Conservation (phyloP, 371 early-diverging fungal genomes). For the Dinochytrium kinnereticum region DNA sequence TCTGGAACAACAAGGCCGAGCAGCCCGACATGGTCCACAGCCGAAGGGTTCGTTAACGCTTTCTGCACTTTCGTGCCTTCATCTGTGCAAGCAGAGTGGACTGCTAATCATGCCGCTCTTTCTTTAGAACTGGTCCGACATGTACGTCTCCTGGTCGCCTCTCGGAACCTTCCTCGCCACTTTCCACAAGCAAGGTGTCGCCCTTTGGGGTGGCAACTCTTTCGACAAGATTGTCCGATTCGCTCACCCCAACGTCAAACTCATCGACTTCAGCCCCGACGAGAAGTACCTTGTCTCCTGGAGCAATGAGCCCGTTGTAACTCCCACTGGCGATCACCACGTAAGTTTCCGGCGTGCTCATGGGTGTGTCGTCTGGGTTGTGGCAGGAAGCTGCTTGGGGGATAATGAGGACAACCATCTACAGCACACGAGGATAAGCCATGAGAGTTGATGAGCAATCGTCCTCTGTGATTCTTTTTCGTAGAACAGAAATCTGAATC, state of each 20-base stretch:
- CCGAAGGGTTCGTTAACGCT: conserved; percentile 58
- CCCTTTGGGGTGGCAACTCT: conserved; percentile 95
- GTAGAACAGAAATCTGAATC: conserved; percentile 49
- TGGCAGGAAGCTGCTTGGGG: neutral
- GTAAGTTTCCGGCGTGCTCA: conserved; percentile 36
- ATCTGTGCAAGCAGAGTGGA: neutral
- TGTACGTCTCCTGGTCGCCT: conserved; percentile 94
- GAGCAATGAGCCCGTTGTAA: conserved; percentile 83
- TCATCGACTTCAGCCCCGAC: conserved; percentile 92
- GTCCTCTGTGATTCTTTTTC: conserved; percentile 20
- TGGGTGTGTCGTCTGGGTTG: too few relatives aligned
- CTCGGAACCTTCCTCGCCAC: conserved; percentile 92
- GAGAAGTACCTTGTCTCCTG: conserved; percentile 93
- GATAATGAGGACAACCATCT: neutral
- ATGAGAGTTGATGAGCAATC: conserved; percentile 21
- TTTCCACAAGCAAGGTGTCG: conserved; percentile 93
- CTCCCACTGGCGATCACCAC: conserved; percentile 47
- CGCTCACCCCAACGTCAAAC: conserved; percentile 87
- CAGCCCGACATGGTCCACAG: conserved; percentile 78
- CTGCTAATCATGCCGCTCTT: neutral
- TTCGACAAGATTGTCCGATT: conserved; percentile 91
- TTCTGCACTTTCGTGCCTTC: neutral
- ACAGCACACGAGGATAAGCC: neutral
- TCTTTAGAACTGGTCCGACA: conserved; percentile 89
- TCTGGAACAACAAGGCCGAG: conserved; percentile 90